phyloP scores from a whole-genome alignment of 169 alveolate species.

The Pseudocohnilembus persalinus region DNA sequence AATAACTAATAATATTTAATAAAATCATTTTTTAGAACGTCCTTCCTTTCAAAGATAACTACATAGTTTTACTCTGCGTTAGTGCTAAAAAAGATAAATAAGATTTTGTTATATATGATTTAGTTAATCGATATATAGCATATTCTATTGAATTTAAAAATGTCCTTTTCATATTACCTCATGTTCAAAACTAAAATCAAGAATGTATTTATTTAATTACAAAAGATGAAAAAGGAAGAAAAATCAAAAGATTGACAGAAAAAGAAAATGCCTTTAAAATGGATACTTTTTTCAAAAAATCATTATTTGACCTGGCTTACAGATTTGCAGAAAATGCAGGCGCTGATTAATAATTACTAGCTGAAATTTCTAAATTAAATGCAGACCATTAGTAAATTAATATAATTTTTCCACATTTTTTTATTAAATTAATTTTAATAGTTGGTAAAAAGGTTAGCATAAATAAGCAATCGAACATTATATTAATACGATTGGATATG shows the following conservation, averaged over 20 bases:
- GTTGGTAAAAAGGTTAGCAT: slow-evolving; percentile 25
- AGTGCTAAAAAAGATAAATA: too few relatives aligned
- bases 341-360: slow-evolving; percentile 44
- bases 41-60: not conserved
- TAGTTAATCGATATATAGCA: not conserved
- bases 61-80: not conserved
- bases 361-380: slow-evolving; percentile 52
- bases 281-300: slow-evolving; percentile 41
- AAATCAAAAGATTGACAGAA: slow-evolving; percentile 34
- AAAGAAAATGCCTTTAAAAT: slow-evolving; percentile 49
- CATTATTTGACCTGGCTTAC: slow-evolving; percentile 42
- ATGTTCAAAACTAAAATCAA: not conserved
- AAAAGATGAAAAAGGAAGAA: slow-evolving; percentile 25
- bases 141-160: not conserved
- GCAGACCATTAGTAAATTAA: slow-evolving; percentile 31
- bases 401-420: not conserved
- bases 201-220: slow-evolving; percentile 34
- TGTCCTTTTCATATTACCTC: not conserved
- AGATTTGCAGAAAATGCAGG: slow-evolving; percentile 44
- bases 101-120: not conserved
- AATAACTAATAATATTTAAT: too few relatives aligned
- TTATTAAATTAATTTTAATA: not conserved
- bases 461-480: slow-evolving; percentile 44
- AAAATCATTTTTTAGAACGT: not conserved
- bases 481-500: slow-evolving; percentile 45